Conservation (phyloP, 2,329 filamentous ascomycete genomes). For the Calonectria pseudoreteaudii region DNA sequence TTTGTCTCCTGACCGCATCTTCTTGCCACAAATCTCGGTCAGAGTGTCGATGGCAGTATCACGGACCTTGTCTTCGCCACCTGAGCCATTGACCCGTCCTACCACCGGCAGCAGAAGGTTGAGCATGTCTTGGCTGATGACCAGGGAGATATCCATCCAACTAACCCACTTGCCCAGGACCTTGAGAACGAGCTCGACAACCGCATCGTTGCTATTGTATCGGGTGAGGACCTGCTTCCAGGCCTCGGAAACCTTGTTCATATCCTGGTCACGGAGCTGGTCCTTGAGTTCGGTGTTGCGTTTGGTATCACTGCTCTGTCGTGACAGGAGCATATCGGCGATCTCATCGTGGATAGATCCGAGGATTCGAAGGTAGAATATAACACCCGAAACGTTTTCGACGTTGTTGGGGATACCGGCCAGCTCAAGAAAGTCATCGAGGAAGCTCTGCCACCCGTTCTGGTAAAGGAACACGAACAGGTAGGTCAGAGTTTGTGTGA, state of each 20-base stretch:
- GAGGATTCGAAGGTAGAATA: slow-evolving; percentile 90
- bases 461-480: slow-evolving; percentile 91
- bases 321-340: slow-evolving; percentile 87
- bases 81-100: slow-evolving; percentile 74
- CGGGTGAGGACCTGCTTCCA: slow-evolving; percentile 91
- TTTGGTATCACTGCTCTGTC: slow-evolving; percentile 82
- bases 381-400: slow-evolving; percentile 80
- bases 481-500: slow-evolving; percentile 94
- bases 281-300: slow-evolving; percentile 93
- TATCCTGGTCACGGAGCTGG: slow-evolving; percentile 85
- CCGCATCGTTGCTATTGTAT: slow-evolving; percentile 77
- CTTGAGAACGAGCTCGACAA: slow-evolving; percentile 89
- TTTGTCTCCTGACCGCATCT: slow-evolving; percentile 96
- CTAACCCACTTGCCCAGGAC: slow-evolving; percentile 98
- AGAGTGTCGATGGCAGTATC: slow-evolving; percentile 95
- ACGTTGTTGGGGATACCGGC: slow-evolving; percentile 73
- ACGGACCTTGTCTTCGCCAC: slow-evolving; percentile 81
- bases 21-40: slow-evolving; percentile 96
- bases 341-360: slow-evolving; percentile 97
- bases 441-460: slow-evolving; percentile 87
- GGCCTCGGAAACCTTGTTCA: slow-evolving; percentile 86
- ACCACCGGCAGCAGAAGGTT: slow-evolving; percentile 87
- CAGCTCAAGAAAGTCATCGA: slow-evolving; percentile 88
- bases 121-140: slow-evolving; percentile 92
- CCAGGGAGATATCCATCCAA: slow-evolving; percentile 96